phyloP scores from a whole-genome alignment of 495 filamentous ascomycete genomes.

The Sphaerosporella brunnea region DNA sequence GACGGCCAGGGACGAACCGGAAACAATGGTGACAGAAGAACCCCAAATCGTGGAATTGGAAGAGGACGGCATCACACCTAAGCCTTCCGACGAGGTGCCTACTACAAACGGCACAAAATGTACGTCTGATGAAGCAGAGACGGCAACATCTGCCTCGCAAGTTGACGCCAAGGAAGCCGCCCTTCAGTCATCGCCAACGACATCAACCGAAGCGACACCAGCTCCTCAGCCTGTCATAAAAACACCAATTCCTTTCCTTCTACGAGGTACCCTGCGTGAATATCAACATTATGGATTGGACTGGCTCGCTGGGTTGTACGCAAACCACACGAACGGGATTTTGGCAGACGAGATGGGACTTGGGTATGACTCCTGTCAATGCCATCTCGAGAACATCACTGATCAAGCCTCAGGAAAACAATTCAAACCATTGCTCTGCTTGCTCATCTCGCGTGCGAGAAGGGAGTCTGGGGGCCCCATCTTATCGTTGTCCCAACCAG shows the following conservation, averaged over 20 bases:
- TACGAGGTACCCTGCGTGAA: constrained; percentile 81
- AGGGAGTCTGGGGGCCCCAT: constrained; percentile 90
- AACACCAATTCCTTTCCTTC: constrained; percentile 69
- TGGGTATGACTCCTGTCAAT: constrained; percentile 32
- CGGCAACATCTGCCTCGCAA: constrained; percentile 20
- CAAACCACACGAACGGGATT: constrained; percentile 88
- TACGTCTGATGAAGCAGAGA: constrained; percentile 18
- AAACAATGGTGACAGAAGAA: too few species aligned
- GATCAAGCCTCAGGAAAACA: constrained; percentile 41
- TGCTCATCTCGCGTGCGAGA: constrained; percentile 79
- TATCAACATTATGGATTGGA: constrained; percentile 95
- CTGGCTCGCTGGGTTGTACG: constrained; percentile 86
- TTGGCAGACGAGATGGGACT: constrained; percentile 99
- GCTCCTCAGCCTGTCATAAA: constrained; percentile 31
- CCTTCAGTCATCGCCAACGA: constrained; percentile 26
- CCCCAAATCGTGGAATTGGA: constrained; percentile 29
- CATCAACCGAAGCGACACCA: constrained; percentile 28
- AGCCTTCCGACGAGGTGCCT: constrained; percentile 17
- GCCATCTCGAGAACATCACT: neutral
- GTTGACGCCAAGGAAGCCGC: constrained; percentile 18
- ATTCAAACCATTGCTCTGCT: constrained; percentile 95
- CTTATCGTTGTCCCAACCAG: constrained; percentile 92
- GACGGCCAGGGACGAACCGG: constrained; percentile 15
- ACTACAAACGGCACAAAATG: constrained; percentile 13
- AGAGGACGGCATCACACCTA: constrained; percentile 35